A percentile compares a stretch with the other conserved stretches of the same genome.
These are phyloP conservation scores for Apophysomyces variabilis DNA, from an alignment of 371 early-diverging fungal species.

Conservation along the genomic window DNA sequence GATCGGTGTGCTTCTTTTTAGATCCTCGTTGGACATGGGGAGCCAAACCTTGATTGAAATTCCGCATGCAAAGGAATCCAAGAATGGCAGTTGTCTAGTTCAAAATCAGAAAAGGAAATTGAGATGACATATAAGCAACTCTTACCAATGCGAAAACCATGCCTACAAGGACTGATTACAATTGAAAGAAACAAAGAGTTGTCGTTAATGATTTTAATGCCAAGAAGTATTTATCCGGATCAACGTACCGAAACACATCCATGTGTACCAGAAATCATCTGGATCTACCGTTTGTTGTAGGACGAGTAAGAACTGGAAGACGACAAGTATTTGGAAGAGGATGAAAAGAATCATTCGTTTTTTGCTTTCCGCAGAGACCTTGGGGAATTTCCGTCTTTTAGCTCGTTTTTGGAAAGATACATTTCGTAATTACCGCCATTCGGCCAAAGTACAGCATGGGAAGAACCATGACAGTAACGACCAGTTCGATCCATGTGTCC, in stretches of 20 bases:
- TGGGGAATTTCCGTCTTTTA: not conserved
- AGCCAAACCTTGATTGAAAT: constrained; percentile 45
- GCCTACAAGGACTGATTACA: constrained; percentile 36
- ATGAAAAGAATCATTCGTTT: constrained; percentile 42
- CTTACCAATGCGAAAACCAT: constrained; percentile 43
- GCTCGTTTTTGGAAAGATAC: not conserved
- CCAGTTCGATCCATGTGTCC: constrained; percentile 31
- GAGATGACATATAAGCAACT: not conserved
- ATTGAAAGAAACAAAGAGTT: not conserved
- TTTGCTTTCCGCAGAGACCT: constrained; percentile 43
- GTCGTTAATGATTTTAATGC: not conserved
- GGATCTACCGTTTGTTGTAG: constrained; percentile 28
- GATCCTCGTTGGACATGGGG: constrained; percentile 52
- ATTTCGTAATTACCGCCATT: constrained; percentile 30
- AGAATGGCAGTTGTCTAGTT: constrained; percentile 4
- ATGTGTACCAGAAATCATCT: constrained; percentile 44
- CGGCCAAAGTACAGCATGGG: constrained; percentile 52
- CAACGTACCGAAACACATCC: constrained; percentile 54
- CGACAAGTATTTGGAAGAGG: constrained; percentile 38
- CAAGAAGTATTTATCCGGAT: not conserved
- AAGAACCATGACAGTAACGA: constrained; percentile 40
- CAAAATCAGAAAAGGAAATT: not conserved
- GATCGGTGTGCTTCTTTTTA: constrained; percentile 27
- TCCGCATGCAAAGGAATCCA: constrained; percentile 30
- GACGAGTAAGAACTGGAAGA: constrained; percentile 42